Evolutionary conservation across 495 filamentous ascomycete species (phyloP).

Genomic region (Penicillium waksmanii): DNA sequence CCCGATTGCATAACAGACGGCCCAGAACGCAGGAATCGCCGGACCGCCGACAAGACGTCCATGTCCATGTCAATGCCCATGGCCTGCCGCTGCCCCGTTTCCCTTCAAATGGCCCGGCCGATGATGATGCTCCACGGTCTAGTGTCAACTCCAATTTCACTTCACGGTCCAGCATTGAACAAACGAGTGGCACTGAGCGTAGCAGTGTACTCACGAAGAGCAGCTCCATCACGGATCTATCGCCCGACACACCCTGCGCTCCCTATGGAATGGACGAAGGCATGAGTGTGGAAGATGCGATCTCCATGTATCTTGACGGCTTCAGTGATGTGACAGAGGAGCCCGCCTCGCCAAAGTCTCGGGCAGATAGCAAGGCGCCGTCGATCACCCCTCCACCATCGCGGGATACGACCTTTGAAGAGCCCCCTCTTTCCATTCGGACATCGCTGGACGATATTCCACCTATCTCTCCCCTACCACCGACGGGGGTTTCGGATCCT

Average conservation of each 20-base stretch:
- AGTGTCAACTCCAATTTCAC: conserved; percentile 74
- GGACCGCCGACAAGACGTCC: conserved; percentile 32
- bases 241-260: conserved; percentile 59
- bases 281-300: conserved; percentile 88
- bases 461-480: conserved; percentile 32
- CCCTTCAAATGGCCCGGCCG: conserved; percentile 33
- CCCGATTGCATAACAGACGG: conserved; percentile 34
- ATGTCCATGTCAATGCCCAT: conserved; percentile 20
- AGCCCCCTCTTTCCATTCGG: conserved; percentile 24
- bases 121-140: conserved; percentile 63
- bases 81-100: conserved; percentile 40
- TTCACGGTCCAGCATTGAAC: conserved; percentile 70
- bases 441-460: conserved; percentile 30
- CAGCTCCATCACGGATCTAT: conserved; percentile 71
- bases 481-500: conserved; percentile 8
- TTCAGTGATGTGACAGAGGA: conserved; percentile 65
- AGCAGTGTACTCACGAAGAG: conserved; percentile 81
- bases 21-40: conserved; percentile 34
- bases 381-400: conserved; percentile 37
- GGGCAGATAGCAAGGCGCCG: conserved; percentile 36
- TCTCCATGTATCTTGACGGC: conserved; percentile 89
- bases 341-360: conserved; percentile 38
- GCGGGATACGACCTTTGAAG: conserved; percentile 33
- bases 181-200: conserved; percentile 71
- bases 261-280: conserved; percentile 65